Evolutionary conservation across 768 basidiomycete species (phyloP), one percentile per base, ranked within the genome.

Genomic region (Obba rivulosa): DNA sequence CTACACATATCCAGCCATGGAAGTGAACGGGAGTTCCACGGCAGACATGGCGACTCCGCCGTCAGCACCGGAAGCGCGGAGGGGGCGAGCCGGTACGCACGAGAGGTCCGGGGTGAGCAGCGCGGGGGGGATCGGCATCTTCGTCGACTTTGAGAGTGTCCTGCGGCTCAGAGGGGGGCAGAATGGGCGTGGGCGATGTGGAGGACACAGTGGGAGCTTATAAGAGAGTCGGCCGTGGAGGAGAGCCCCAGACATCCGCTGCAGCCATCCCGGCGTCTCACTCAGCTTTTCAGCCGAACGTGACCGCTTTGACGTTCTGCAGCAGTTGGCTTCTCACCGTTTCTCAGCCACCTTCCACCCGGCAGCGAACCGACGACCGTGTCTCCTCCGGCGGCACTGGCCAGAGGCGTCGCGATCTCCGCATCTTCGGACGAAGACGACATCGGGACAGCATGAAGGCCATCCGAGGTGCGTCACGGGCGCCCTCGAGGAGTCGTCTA

Each of bases 381-480:
- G 46, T 38, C 31, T 21, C 34, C 43, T 28, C 20, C 43, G 16
- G 38, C 13, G 35, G 7, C 43, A 31, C 22, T 36, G 31, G 25
- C 53, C 44, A 45, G 44, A 42, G 48, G 40, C 24, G 14, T 22
- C 34, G 28, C 25, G 28, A 31, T 5, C 28, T 31, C 28, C 28
- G 28, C 7, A 31, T 7, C 13, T 13, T 31, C 28, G 28, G 28
- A 31, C 7, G 28, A 31, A 31, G 28, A 13, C 28, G 28, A 31
- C 28, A 31, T 31, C 28, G 28, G 28, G 28, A 43, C 42, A 52
- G 42, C 18, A 84, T 85, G 82, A 79, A 77, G 54, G 82, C 83
- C 31, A 79, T 83, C 57, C 81, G 79, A 72, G 79, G 83, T 77
- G 46, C 23, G 71, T 55, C 45, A 50, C 16, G 41, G 24, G 25